Percentiles rank a stretch among this genome's conserved stretches.
Conservation (phyloP, 2,329 filamentous ascomycete species). For the Chaetomium olivaceum region DNA sequence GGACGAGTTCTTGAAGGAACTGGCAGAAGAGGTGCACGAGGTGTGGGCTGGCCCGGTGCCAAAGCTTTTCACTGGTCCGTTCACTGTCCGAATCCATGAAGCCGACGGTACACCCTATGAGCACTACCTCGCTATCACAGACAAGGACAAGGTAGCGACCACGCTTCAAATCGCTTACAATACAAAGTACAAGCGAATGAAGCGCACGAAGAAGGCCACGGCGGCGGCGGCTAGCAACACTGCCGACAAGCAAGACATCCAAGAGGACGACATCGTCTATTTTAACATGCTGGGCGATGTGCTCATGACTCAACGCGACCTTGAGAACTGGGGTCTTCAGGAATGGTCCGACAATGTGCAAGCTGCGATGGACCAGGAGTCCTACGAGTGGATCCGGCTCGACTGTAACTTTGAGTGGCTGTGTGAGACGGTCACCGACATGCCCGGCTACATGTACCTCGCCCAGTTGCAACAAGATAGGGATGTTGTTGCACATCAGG, state of each 20-base stretch:
- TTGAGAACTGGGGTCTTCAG: constrained; percentile 76
- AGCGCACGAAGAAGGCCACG: constrained; percentile 82
- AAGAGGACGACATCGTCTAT: constrained; percentile 75
- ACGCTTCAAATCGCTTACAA: constrained; percentile 98
- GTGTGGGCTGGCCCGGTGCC: constrained; percentile 70
- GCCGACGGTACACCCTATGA: constrained; percentile 98
- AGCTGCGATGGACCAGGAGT: constrained; percentile 88
- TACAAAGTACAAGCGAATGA: constrained; percentile 97
- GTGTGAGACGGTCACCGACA: constrained; percentile 75
- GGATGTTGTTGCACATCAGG: constrained; percentile 86
- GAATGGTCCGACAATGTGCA: constrained; percentile 92
- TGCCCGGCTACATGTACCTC: constrained; percentile 96
- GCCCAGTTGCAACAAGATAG: constrained; percentile 96
- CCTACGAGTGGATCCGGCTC: constrained; percentile 97
- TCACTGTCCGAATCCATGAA: constrained; percentile 97
- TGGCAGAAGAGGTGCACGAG: constrained; percentile 73
- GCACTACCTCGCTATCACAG: constrained; percentile 93
- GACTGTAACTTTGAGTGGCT: constrained; percentile 99
- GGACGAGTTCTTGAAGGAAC: constrained; percentile 76
- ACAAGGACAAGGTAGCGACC: constrained; percentile 66
- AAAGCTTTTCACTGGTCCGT: constrained; percentile 87
- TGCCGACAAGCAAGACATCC: constrained; percentile 56
- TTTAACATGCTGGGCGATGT: constrained; percentile 93
- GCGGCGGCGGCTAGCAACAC: constrained; percentile 63
- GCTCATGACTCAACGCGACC: constrained; percentile 78